Base-by-base conservation (phyloP, 73 alveolate genomes). In the Paramecium tetraurelia region DNA sequence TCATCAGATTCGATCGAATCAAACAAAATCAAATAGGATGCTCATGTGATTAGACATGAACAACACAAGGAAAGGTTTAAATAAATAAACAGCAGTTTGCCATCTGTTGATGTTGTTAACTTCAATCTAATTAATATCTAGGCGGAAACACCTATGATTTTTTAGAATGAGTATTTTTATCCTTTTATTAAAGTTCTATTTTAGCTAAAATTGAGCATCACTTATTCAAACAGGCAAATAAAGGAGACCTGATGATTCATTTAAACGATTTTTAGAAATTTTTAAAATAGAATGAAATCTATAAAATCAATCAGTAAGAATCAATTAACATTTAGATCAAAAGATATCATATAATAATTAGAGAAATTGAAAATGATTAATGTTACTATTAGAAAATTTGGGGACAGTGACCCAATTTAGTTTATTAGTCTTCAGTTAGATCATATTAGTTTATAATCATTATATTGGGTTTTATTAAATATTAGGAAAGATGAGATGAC, bases 401-500 rank as follows among this genome's bases (percentile, higher is more conserved):
- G 90, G 0, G 90, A 80, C 10, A 31, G 63, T 44, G 90, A 41
- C 12, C 90, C 90, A 40, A 44, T 80, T 3, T 12, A 24, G 21
- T 80, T 80, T 46, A 21, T 80, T 46, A 80, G 90, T 24, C 57
- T 80, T 33, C 90, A 80, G 24, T 46, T 80, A 44, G 72, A 40
- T 43, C 46, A 80, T 11, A 22, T 80, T 31, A 80, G 76, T 44
- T 43, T 80, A 41, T 24, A 80, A 80, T 40, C 90, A 22, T 22
- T 80, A 22, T 80, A 80, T 43, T 96, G 98, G 98, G 92, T 95
- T 29, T 92, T 96, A 20, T 53, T 59, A 53, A 75, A 93, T 10
- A 86, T 96, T 11, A 63, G 95, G 35, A 92, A 85, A 11, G 98
- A 96, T 63, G 97, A 94, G 68, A 94, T 96, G 97, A 80, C 96